A percentile compares a stretch with the other conserved stretches of the same genome.
Conservation (phyloP, 768 basidiomycete genomes). For the Kwoniella heveanensis region DNA sequence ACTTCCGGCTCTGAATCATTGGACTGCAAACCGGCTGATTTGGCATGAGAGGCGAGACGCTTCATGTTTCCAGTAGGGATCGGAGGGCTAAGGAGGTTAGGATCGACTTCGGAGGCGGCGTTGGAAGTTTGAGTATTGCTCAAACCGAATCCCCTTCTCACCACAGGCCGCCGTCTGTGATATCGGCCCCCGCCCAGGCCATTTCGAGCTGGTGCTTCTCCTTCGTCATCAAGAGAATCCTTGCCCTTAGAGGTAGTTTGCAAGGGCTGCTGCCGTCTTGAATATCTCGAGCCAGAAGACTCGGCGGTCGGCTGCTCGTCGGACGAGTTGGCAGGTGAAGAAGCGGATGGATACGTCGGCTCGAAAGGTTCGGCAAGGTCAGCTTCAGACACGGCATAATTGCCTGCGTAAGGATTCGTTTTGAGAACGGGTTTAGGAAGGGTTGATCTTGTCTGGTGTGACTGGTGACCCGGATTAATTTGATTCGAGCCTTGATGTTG, state of each 20-base stretch:
- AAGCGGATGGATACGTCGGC: background rate
- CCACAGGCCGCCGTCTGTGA: background rate
- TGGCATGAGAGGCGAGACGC: too few species aligned
- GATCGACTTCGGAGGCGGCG: background rate
- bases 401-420: conserved; percentile 25
- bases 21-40: too few species aligned
- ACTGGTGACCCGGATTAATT: background rate
- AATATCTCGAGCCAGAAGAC: too few species aligned
- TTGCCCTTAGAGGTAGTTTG: too few species aligned
- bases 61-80: background rate
- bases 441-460: background rate
- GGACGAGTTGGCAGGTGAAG: background rate
- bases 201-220: too few species aligned
- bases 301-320: too few species aligned
- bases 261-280: too few species aligned
- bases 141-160: background rate
- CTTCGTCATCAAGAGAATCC: too few species aligned
- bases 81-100: background rate
- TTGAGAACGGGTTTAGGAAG: conserved; percentile 20
- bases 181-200: background rate
- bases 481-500: background rate
- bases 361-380: conserved; percentile 9
- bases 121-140: background rate
- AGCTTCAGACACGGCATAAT: conserved; percentile 16
- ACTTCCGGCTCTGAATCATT: background rate